Conservation (phyloP, 805 yeast genomes). For the Myxozyma lipomycoides region DNA sequence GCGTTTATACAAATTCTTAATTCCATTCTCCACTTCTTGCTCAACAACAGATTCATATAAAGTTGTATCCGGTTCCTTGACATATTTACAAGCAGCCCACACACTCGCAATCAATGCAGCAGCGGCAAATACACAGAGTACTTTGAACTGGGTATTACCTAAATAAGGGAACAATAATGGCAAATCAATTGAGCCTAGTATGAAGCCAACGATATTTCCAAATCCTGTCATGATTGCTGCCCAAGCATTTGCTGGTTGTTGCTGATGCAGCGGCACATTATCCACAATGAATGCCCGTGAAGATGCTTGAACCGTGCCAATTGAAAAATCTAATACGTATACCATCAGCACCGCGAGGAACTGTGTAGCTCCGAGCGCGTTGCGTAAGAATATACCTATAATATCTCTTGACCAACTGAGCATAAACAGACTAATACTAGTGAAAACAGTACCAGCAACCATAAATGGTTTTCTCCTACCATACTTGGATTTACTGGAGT, state of each 20-base stretch:
- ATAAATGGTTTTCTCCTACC: constrained; percentile 60
- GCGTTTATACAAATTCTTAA: constrained; percentile 13
- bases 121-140: constrained; percentile 45
- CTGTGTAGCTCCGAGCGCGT: constrained; percentile 27
- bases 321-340: constrained; percentile 53
- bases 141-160: constrained; percentile 52
- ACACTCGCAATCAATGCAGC: constrained; percentile 43
- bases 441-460: constrained; percentile 50
- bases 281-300: constrained; percentile 60
- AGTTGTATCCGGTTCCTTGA: constrained; percentile 49
- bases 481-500: constrained; percentile 43
- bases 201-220: constrained; percentile 57
- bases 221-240: constrained; percentile 61
- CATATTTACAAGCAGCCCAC: constrained; percentile 40
- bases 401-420: constrained; percentile 47
- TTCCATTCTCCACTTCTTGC: constrained; percentile 30
- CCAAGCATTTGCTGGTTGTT: constrained; percentile 60
- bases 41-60: constrained; percentile 34
- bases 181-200: constrained; percentile 49
- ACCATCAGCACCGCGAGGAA: constrained; percentile 53
- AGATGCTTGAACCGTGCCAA: constrained; percentile 53
- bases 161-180: constrained; percentile 40
- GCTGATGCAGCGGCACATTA: constrained; percentile 54
- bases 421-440: constrained; percentile 44
- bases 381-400: constrained; percentile 35